phyloP scores from a whole-genome alignment of 257 asterid species.

The Plectranthus barbatus region DNA sequence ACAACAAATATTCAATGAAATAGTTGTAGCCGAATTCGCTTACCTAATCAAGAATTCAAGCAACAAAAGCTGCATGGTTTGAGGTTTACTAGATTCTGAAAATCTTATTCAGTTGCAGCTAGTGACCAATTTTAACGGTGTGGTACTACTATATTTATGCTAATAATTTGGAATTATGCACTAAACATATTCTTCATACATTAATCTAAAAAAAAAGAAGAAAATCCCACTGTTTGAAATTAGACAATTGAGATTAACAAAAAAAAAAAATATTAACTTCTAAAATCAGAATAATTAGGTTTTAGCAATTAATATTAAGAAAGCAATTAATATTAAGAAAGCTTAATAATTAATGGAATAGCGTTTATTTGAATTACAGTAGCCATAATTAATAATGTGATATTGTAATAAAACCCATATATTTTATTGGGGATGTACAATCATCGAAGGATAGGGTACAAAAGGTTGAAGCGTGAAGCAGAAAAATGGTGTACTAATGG shows the following conservation, averaged over 20 bases:
- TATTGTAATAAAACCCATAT: neutral
- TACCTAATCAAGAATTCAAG: neutral
- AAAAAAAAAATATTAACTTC: no score
- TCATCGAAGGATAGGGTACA: neutral
- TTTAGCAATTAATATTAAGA: neutral
- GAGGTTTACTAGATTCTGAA: neutral
- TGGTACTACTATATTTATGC: neutral
- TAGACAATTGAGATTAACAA: neutral
- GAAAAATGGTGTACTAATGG: neutral
- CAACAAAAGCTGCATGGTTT: neutral
- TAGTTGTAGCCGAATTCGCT: neutral
- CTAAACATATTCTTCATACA: neutral
- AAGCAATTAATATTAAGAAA: neutral
- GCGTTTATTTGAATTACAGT: neutral
- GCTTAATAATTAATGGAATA: neutral
- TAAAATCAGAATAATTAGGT: neutral
- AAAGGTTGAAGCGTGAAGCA: neutral
- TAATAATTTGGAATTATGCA: neutral
- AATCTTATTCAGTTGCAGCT: neutral
- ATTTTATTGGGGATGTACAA: neutral
- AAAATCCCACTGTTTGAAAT: neutral
- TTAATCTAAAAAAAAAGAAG: neutral
- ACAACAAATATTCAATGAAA: neutral
- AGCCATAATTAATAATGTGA: neutral
- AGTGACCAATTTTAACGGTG: neutral